phyloP scores from a whole-genome alignment of 768 basidiomycete species.

The Boletellus ananas region DNA sequence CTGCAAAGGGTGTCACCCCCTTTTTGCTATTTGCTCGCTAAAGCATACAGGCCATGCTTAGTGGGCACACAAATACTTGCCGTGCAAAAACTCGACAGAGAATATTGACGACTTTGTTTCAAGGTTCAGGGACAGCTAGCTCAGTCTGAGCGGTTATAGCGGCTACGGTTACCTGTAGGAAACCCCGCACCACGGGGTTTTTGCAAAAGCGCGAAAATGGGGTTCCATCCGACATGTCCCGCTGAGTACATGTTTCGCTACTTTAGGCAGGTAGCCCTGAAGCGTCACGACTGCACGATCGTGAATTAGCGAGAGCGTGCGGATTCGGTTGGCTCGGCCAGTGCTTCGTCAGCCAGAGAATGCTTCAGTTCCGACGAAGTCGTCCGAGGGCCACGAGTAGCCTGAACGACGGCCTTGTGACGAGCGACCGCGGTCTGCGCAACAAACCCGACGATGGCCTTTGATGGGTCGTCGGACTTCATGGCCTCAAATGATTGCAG shows the following conservation, averaged over 20 bases:
- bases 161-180: no score
- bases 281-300: not conserved
- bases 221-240: not conserved
- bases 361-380: constrained; percentile 1
- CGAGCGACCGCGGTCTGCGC: constrained; percentile 31
- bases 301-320: not conserved
- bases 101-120: no score
- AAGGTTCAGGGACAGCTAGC: no score
- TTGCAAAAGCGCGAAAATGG: not conserved
- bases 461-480: not conserved
- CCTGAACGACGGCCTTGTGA: constrained; percentile 29
- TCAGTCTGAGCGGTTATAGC: no score
- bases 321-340: constrained; percentile 15
- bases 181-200: no score
- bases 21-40: no score
- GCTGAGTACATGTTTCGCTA: not conserved
- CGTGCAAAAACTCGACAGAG: no score
- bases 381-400: constrained; percentile 2
- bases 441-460: constrained; percentile 32
- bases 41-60: no score
- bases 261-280: not conserved
- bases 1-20: no score
- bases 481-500: not conserved
- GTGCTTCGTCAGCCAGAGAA: constrained; percentile 18
- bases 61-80: no score